Percentiles rank a stretch among this genome's conserved stretches.
Evolutionary conservation across 2,329 filamentous ascomycete genomes (phyloP).

Genomic region (Pezicula carpinea): DNA sequence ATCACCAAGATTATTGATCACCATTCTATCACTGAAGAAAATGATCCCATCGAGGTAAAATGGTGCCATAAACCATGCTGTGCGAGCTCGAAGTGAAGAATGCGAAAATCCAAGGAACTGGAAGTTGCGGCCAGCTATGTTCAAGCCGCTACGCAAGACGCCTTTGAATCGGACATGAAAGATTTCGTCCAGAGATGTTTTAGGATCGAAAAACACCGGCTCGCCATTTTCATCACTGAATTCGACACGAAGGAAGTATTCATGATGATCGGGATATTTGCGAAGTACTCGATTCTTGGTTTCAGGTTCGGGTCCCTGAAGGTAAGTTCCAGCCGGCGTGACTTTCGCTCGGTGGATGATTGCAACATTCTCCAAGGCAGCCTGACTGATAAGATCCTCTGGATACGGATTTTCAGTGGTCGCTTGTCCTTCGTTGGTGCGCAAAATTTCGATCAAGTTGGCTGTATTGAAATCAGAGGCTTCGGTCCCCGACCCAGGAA

Average conservation of each 20-base stretch:
- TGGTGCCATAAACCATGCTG: conserved; percentile 60
- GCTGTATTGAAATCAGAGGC: conserved; percentile 35
- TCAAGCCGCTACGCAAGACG: conserved; percentile 54
- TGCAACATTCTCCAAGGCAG: conserved; percentile 13
- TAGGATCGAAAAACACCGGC: conserved; percentile 53
- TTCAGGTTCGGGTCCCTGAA: conserved; percentile 60
- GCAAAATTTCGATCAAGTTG: conserved; percentile 37
- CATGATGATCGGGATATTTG: conserved; percentile 53
- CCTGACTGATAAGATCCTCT: conserved; percentile 5
- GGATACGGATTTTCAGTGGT: conserved; percentile 18
- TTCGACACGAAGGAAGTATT: conserved; percentile 65
- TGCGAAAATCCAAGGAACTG: conserved; percentile 74
- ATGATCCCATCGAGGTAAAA: conserved; percentile 32
- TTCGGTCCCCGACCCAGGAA: conserved; percentile 46
- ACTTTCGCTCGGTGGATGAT: conserved; percentile 33
- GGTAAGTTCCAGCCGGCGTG: conserved; percentile 52
- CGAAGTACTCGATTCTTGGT: conserved; percentile 67
- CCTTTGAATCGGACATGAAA: conserved; percentile 54
- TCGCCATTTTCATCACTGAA: conserved; percentile 72
- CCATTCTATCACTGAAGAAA: conserved; percentile 29
- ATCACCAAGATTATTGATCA: conserved; percentile 43
- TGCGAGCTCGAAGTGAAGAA: conserved; percentile 68
- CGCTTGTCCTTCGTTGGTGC: conserved; percentile 35
- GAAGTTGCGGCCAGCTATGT: conserved; percentile 58
- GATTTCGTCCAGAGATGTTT: conserved; percentile 44